Evolutionary conservation across 2,329 filamentous ascomycete species (phyloP).

Genomic region (Amauroascus niger): DNA sequence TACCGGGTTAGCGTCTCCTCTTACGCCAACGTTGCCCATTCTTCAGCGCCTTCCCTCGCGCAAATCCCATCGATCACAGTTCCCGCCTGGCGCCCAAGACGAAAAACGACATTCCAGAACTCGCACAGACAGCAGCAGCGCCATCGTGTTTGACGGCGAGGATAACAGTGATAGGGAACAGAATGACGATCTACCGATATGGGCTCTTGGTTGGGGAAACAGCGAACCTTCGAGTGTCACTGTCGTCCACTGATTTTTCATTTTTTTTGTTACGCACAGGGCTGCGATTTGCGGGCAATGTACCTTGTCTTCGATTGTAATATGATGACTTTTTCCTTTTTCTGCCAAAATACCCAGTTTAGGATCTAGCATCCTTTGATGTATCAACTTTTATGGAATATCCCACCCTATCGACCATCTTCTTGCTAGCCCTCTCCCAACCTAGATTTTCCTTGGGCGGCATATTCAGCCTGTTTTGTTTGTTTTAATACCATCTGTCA

Average conservation of each 20-base stretch:
- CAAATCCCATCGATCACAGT: conserved; percentile 20
- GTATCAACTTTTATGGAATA: neutral
- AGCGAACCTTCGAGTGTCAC: conserved; percentile 34
- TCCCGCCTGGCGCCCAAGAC: conserved; percentile 25
- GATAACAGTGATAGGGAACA: conserved; percentile 40
- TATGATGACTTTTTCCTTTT: neutral
- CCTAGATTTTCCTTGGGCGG: neutral
- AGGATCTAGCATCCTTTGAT: neutral
- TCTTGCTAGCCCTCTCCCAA: no score
- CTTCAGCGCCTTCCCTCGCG: conserved; percentile 31
- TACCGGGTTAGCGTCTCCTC: conserved; percentile 22
- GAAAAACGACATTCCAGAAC: conserved; percentile 32
- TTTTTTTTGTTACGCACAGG: conserved; percentile 1
- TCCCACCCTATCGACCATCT: neutral
- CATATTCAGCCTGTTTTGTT: neutral
- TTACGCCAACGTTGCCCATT: conserved; percentile 21
- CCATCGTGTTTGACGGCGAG: conserved; percentile 37
- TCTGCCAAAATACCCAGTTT: neutral
- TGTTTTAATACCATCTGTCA: neutral
- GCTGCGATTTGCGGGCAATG: neutral
- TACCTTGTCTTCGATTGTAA: conserved; percentile 7
- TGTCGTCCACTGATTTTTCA: conserved; percentile 27
- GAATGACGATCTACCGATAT: conserved; percentile 43
- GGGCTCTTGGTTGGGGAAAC: conserved; percentile 34
- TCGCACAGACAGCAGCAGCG: conserved; percentile 38